Evolutionary conservation across 768 basidiomycete genomes (phyloP).

Genomic region (Tylopilus sp.): DNA sequence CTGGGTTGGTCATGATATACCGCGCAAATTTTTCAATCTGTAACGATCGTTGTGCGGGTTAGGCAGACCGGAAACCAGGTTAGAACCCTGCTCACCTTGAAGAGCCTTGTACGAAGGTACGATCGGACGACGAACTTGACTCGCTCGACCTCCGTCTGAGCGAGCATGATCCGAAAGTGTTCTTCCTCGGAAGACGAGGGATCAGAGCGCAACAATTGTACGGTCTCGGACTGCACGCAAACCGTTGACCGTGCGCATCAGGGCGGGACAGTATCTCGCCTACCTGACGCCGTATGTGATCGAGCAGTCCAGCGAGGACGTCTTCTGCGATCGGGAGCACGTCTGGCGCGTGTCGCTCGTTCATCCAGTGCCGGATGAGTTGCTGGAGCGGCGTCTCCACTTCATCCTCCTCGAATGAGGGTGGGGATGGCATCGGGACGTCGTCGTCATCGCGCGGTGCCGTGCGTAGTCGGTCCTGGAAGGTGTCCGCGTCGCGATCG

Average conservation of each 20-base stretch:
- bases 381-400: constrained; percentile 61
- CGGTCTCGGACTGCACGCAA: constrained; percentile 63
- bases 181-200: constrained; percentile 88
- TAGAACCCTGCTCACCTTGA: constrained; percentile 63
- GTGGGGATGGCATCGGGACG: constrained; percentile 28
- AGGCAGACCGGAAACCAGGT: neutral
- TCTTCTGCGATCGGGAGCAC: constrained; percentile 71
- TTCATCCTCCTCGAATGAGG: constrained; percentile 33
- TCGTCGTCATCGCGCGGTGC: constrained; percentile 29
- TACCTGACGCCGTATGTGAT: constrained; percentile 83
- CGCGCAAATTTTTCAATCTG: constrained; percentile 90
- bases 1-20: constrained; percentile 66
- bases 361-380: constrained; percentile 81
- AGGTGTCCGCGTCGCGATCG: constrained; percentile 11
- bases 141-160: constrained; percentile 91
- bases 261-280: constrained; percentile 20
- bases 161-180: constrained; percentile 89
- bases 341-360: constrained; percentile 80
- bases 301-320: constrained; percentile 60
- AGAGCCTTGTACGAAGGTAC: constrained; percentile 81
- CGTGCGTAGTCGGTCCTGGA: constrained; percentile 38
- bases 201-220: constrained; percentile 73
- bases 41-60: neutral
- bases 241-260: neutral
- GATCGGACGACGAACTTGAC: constrained; percentile 90